These are phyloP conservation scores for Ministeria vibrans DNA, from an alignment of 78 protist genomes.

Conservation along the genomic window DNA sequence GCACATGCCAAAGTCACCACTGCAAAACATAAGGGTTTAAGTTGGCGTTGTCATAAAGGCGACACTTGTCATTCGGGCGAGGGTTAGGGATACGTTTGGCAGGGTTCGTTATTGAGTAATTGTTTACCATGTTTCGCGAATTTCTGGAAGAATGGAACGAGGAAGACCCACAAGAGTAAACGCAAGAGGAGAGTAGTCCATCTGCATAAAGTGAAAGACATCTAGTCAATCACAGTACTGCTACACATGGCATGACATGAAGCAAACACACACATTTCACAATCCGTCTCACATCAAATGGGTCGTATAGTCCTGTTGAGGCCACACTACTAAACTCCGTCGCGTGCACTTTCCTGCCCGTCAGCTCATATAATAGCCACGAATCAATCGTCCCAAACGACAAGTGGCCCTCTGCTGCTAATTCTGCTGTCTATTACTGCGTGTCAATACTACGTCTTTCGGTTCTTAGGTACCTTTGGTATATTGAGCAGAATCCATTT, in stretches of 20 bases:
- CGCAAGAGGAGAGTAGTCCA: background rate
- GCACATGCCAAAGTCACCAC: background rate
- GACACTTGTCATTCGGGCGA: too few species aligned
- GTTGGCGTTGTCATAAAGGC: background rate
- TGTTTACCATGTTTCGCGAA: too few species aligned
- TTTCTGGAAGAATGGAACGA: background rate
- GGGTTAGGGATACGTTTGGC: too few species aligned
- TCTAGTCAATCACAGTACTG: background rate
- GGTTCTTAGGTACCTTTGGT: background rate
- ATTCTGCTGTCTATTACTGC: background rate
- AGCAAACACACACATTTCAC: background rate
- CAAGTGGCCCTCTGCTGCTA: background rate
- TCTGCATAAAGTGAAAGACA: background rate
- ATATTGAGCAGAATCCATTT: background rate
- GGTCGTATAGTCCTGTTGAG: slow-evolving; percentile 6
- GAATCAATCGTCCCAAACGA: background rate
- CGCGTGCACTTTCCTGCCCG: background rate
- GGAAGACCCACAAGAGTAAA: background rate
- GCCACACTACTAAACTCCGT: background rate
- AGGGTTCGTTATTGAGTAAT: too few species aligned
- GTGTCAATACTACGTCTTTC: background rate
- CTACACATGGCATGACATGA: background rate
- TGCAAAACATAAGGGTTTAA: background rate
- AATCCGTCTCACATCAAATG: background rate
- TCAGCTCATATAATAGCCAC: background rate